A percentile compares a stretch with the other conserved stretches of the same genome.
Conservation (phyloP, 2,329 filamentous ascomycete genomes). For the Fusarium pininemorale region DNA sequence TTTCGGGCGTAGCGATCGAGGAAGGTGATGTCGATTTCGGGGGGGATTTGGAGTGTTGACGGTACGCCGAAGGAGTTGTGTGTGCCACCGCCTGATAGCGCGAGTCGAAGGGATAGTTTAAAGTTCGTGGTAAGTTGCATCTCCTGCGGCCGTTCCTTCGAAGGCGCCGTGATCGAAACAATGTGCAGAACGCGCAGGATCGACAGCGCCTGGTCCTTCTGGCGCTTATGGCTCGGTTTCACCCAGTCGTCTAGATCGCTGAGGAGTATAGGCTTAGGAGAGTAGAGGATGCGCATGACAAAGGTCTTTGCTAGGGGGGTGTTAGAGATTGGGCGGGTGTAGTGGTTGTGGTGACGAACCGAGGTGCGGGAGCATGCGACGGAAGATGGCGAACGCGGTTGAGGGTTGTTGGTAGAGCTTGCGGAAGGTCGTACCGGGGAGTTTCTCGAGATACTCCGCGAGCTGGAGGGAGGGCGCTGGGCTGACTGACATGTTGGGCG, state of each 20-base stretch:
- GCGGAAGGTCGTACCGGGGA: slow-evolving; percentile 88
- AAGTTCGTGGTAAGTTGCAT: slow-evolving; percentile 86
- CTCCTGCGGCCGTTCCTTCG: slow-evolving; percentile 71
- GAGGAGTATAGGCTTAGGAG: slow-evolving; percentile 81
- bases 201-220: slow-evolving; percentile 84
- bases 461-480: slow-evolving; percentile 64
- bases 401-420: slow-evolving; percentile 96
- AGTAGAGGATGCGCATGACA: slow-evolving; percentile 94
- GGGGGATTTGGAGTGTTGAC: slow-evolving; percentile 69
- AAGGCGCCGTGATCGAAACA: slow-evolving; percentile 70
- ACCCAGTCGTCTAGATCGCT: slow-evolving; percentile 88
- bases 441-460: slow-evolving; percentile 92
- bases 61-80: slow-evolving; percentile 93
- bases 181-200: slow-evolving; percentile 90
- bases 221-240: slow-evolving; percentile 67
- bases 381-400: slow-evolving; percentile 92
- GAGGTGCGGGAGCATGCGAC: slow-evolving; percentile 93
- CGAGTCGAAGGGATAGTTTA: slow-evolving; percentile 81
- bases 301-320: slow-evolving; percentile 80
- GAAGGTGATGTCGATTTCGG: slow-evolving; percentile 73
- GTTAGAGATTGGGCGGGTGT: slow-evolving; percentile 2
- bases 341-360: slow-evolving; percentile 60
- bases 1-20: slow-evolving; percentile 86
- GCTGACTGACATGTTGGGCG: slow-evolving; percentile 57
- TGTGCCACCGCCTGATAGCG: slow-evolving; percentile 85